phyloP scores from a whole-genome alignment of 768 basidiomycete species.

The Sporobolomyces phaffii region DNA sequence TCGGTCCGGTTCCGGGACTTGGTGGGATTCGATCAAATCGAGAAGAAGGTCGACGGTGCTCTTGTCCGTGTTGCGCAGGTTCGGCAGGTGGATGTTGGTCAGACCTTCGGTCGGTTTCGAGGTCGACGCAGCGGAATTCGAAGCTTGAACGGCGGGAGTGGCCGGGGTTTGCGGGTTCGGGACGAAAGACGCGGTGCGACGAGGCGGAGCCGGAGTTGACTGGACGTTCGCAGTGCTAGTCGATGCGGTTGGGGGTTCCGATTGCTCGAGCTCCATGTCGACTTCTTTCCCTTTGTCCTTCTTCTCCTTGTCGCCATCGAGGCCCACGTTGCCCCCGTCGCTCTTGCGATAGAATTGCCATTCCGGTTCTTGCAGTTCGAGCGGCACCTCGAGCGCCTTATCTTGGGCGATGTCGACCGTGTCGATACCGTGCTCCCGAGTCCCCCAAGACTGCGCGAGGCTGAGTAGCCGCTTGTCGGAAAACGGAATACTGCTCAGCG shows the following conservation, averaged over 20 bases:
- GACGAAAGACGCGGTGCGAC: constrained; percentile 26
- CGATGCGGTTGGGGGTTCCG: background rate
- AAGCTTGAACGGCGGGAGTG: constrained; percentile 45
- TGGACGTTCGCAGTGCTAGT: constrained; percentile 2
- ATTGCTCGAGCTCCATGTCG: constrained; percentile 34
- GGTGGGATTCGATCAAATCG: constrained; percentile 61
- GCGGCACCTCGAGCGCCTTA: constrained; percentile 33
- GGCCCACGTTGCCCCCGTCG: too few relatives aligned
- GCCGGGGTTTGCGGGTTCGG: constrained; percentile 49
- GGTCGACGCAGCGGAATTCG: background rate
- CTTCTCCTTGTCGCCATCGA: constrained; percentile 18
- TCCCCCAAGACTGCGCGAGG: constrained; percentile 72
- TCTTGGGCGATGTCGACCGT: constrained; percentile 63
- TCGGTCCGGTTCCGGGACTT: constrained; percentile 71
- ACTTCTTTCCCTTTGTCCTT: constrained; percentile 31
- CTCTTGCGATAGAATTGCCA: constrained; percentile 44
- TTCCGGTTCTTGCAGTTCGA: constrained; percentile 41
- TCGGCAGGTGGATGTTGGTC: constrained; percentile 44
- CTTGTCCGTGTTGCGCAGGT: constrained; percentile 56
- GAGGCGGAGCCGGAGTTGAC: constrained; percentile 23
- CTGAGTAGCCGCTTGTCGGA: constrained; percentile 73
- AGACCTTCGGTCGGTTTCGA: constrained; percentile 41
- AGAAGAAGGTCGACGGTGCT: constrained; percentile 69
- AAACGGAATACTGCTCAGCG: constrained; percentile 60
- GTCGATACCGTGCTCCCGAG: constrained; percentile 71